Evolutionary conservation across 2,329 filamentous ascomycete species (phyloP), one percentile per base, ranked within the genome.

Genomic region (Triangularia setosa): DNA sequence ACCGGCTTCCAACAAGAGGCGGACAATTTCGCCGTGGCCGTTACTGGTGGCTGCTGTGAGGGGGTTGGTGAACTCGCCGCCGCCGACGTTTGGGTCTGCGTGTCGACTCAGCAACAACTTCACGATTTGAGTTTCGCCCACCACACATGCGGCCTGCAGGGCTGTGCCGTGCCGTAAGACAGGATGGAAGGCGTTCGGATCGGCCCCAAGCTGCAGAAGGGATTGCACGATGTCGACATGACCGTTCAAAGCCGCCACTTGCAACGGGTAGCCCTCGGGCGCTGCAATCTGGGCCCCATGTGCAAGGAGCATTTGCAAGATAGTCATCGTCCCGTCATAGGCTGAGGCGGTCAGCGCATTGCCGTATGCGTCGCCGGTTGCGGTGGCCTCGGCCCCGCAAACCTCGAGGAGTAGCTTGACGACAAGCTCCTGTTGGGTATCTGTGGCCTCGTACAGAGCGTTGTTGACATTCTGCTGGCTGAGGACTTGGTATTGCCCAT

Each of bases 331-430:
- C 52, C 63, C 63, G 18, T 65, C 59, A 33, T 25, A 65, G 7
- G 63, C 59, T 4, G 63, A 65, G 5, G 63, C 63, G 3, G 63
- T 62, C 12, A 65, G 21, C 14, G 63, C 63, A 28, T 65, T 62
- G 59, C 63, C 63, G 25, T 61, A 65, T 16, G 62, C 63, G 3
- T 30, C 54, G 16, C 59, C 63, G 2, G 44, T 53, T 44, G 59
- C 62, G 18, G 24, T 61, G 24, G 63, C 33, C 18, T 65, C 55
- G 3, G 54, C 63, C 40, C 58, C 44, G 59, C 59, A 33, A 33
- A 33, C 30, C 30, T 44, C 33, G 12, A 62, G 61, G 18, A 62
- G 35, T n/a, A 21, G 14, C 28, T 57, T 53, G 11, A 62, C 61
- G 11, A 27, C 30, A 7, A 33, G 21, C 25, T 62, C 61, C 54